phyloP scores from a whole-genome alignment of 2,329 filamentous ascomycete species.

The Lomentospora prolificans region DNA sequence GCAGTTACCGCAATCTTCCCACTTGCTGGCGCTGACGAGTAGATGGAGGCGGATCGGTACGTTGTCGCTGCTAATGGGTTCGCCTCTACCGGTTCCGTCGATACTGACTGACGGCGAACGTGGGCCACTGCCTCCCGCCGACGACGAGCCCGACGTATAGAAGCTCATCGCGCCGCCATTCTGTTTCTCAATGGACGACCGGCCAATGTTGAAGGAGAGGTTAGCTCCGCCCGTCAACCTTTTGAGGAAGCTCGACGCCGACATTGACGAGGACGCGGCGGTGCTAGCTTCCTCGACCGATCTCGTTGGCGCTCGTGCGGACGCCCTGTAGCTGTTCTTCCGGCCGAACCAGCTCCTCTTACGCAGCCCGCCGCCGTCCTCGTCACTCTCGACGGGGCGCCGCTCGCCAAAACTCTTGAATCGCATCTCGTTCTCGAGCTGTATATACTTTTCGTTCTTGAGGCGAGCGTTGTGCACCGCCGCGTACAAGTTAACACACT shows the following conservation, averaged over 20 bases:
- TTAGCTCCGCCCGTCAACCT: conserved; percentile 63
- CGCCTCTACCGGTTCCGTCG: conserved; percentile 37
- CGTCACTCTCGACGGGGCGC: conserved; percentile 25
- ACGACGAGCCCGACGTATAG: conserved; percentile 47
- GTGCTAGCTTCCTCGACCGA: conserved; percentile 69
- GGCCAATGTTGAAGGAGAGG: conserved; percentile 68
- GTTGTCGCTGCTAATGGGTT: conserved; percentile 60
- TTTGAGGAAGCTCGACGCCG: conserved; percentile 67
- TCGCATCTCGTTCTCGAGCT: conserved; percentile 54
- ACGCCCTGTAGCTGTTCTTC: conserved; percentile 55
- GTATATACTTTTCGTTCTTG: conserved; percentile 81
- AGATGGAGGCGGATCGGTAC: conserved; percentile 81
- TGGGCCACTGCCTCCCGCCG: conserved; percentile 36
- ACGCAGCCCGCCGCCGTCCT: conserved; percentile 31
- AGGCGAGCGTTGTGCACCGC: conserved; percentile 83
- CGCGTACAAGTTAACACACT: conserved; percentile 74
- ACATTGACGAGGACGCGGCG: conserved; percentile 47
- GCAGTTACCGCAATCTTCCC: conserved; percentile 85
- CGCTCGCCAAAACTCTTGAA: conserved; percentile 62
- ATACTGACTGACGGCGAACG: conserved; percentile 50
- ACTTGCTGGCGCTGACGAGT: conserved; percentile 66
- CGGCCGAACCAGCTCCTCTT: conserved; percentile 51
- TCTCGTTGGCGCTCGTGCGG: conserved; percentile 49
- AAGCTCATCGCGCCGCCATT: conserved; percentile 45
- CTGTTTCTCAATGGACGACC: conserved; percentile 59